Percentiles rank a stretch among this genome's conserved stretches.
Evolutionary conservation across 192 early-diverging fungal species (phyloP).

Genomic region (Backusella psychrophila): DNA sequence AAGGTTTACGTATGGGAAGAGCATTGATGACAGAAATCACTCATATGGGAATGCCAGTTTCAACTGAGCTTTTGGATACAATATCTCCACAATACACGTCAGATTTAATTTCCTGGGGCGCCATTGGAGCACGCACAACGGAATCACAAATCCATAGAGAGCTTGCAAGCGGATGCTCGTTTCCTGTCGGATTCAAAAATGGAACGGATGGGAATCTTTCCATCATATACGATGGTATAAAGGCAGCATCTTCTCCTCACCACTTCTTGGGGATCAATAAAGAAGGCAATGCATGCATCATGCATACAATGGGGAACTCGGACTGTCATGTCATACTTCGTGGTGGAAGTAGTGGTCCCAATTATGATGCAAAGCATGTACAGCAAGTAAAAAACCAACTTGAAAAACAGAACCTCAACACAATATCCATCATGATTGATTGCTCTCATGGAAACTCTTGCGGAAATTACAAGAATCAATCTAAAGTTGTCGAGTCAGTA

Average conservation of each 20-base stretch:
- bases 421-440: slow-evolving; percentile 84
- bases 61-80: slow-evolving; percentile 90
- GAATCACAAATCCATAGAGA: slow-evolving; percentile 95
- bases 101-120: slow-evolving; percentile 94
- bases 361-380: slow-evolving; percentile 57
- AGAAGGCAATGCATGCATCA: slow-evolving; percentile 86
- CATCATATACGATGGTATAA: slow-evolving; percentile 74
- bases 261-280: slow-evolving; percentile 94
- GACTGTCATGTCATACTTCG: slow-evolving; percentile 88
- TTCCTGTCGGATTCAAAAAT: slow-evolving; percentile 98
- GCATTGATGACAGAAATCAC: slow-evolving; percentile 80
- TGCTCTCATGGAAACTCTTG: slow-evolving; percentile 91
- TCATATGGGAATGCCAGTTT: slow-evolving; percentile 80
- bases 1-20: slow-evolving; percentile 86
- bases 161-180: slow-evolving; percentile 90
- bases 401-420: slow-evolving; percentile 52
- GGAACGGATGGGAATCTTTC: slow-evolving; percentile 89
- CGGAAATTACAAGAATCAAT: slow-evolving; percentile 89
- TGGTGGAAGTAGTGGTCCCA: slow-evolving; percentile 86
- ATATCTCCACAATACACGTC: slow-evolving; percentile 94
- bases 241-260: slow-evolving; percentile 70
- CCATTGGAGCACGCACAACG: slow-evolving; percentile 95
- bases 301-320: slow-evolving; percentile 79
- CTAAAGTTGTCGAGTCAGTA: slow-evolving; percentile 65
- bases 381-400: slow-evolving; percentile 49